Percentiles rank a stretch among this genome's conserved stretches.
Conservation (phyloP, 768 basidiomycete genomes). For the Hypsizygus marmoreus region DNA sequence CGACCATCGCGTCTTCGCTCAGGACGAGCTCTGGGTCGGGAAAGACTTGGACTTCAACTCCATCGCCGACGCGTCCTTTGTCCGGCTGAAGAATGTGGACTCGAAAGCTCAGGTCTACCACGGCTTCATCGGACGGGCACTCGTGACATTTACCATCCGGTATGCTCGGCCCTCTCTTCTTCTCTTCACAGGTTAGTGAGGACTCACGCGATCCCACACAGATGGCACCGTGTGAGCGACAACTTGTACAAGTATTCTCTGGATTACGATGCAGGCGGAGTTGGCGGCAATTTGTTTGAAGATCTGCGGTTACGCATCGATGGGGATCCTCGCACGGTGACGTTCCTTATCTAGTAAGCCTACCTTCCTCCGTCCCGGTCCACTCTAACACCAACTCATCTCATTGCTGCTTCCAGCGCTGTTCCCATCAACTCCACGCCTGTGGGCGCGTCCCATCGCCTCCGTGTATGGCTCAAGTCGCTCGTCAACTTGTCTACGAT, state of each 20-base stretch:
- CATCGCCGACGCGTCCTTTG: conserved; percentile 59
- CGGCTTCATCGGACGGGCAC: conserved; percentile 54
- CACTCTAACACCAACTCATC: conserved; percentile 1
- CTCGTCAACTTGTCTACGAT: conserved; percentile 33
- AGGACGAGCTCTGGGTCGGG: conserved; percentile 67
- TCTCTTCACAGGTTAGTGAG: background rate
- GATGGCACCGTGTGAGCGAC: conserved; percentile 50
- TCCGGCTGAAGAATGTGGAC: conserved; percentile 44
- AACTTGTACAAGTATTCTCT: conserved; percentile 55
- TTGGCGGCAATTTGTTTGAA: conserved; percentile 55
- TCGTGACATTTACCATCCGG: conserved; percentile 59
- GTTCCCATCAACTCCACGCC: conserved; percentile 58
- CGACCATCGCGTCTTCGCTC: conserved; percentile 65
- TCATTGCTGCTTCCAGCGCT: conserved; percentile 37
- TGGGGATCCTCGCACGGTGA: conserved; percentile 52
- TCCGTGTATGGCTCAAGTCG: conserved; percentile 65
- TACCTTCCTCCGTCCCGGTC: background rate
- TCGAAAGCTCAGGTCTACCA: conserved; percentile 54
- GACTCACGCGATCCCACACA: conserved; percentile 21
- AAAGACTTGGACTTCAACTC: conserved; percentile 65
- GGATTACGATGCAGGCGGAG: conserved; percentile 67
- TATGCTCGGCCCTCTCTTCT: conserved; percentile 22
- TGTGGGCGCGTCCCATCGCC: conserved; percentile 56
- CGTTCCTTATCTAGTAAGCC: conserved; percentile 65
- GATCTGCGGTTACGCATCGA: conserved; percentile 54